phyloP scores from a whole-genome alignment of 2,329 filamentous ascomycete genomes.

The Monosporascus cannonballus region DNA sequence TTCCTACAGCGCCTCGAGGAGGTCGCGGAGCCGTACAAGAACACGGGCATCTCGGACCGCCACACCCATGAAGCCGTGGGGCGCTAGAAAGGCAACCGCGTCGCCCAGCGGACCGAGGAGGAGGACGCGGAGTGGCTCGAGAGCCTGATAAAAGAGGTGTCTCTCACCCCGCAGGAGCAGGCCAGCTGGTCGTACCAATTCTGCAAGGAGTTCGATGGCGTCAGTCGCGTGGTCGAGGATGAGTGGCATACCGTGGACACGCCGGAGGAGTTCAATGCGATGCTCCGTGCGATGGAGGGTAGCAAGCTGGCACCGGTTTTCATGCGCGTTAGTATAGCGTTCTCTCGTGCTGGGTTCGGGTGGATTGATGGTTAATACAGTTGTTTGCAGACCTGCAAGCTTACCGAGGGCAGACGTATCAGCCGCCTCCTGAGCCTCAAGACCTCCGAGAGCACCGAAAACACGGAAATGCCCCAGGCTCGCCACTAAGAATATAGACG shows the following conservation, averaged over 20 bases:
- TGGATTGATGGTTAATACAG: neutral
- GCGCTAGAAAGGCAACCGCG: too few species aligned
- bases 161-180: neutral
- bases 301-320: conserved; percentile 1
- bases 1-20: conserved; percentile 3
- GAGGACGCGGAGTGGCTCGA: too few species aligned
- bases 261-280: conserved; percentile 5
- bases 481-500: neutral
- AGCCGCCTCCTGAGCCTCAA: too few species aligned
- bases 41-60: conserved; percentile 1
- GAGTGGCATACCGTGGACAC: conserved; percentile 4
- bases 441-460: neutral
- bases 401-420: neutral
- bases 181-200: conserved; percentile 8
- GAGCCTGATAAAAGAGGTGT: neutral
- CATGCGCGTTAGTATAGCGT: conserved; percentile 1
- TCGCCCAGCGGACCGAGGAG: too few species aligned
- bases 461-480: neutral
- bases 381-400: conserved; percentile 4
- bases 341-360: neutral
- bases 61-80: neutral
- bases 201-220: neutral
- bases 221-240: neutral
- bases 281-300: conserved; percentile 3
- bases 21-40: conserved; percentile 1